Conservation (phyloP, 2,329 filamentous ascomycete species). For the Clonostachys chloroleuca region DNA sequence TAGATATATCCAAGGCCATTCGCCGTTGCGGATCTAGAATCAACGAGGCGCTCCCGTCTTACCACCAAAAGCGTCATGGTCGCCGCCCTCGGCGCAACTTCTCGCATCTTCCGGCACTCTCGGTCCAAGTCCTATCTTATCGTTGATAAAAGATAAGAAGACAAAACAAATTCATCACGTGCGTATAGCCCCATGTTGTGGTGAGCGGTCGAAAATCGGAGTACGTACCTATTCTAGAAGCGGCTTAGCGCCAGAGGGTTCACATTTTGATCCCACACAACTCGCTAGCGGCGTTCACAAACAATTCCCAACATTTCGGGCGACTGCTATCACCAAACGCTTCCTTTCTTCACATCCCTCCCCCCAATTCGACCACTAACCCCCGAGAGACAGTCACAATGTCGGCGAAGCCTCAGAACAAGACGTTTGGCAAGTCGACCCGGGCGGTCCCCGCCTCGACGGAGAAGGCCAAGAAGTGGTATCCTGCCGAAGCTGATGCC, state of each 20-base stretch:
- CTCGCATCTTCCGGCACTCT: slow-evolving; percentile 30
- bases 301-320: slow-evolving; percentile 34
- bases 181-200: slow-evolving; percentile 23
- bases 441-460: slow-evolving; percentile 80
- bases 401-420: slow-evolving; percentile 74
- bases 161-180: slow-evolving; percentile 18
- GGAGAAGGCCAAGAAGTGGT: slow-evolving; percentile 99
- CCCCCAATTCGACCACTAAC: slow-evolving; percentile 33
- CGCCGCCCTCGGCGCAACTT: slow-evolving; percentile 13
- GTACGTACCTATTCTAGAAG: slow-evolving; percentile 13
- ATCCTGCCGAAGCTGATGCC: slow-evolving; percentile 88
- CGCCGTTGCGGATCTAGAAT: too few relatives aligned
- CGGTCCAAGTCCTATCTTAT: slow-evolving; percentile 1
- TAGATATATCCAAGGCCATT: too few relatives aligned
- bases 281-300: slow-evolving; percentile 33
- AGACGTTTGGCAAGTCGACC: slow-evolving; percentile 98
- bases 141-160: not conserved
- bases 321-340: slow-evolving; percentile 22
- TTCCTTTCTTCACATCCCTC: slow-evolving; percentile 22
- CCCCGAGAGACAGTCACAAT: slow-evolving; percentile 52
- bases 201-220: slow-evolving; percentile 7
- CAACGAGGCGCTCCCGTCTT: not conserved
- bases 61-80: not conserved
- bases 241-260: slow-evolving; percentile 33
- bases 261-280: slow-evolving; percentile 37